Evolutionary conservation across 140 eudicot genomes (phyloP).

Genomic region (Senecio squalidus): DNA sequence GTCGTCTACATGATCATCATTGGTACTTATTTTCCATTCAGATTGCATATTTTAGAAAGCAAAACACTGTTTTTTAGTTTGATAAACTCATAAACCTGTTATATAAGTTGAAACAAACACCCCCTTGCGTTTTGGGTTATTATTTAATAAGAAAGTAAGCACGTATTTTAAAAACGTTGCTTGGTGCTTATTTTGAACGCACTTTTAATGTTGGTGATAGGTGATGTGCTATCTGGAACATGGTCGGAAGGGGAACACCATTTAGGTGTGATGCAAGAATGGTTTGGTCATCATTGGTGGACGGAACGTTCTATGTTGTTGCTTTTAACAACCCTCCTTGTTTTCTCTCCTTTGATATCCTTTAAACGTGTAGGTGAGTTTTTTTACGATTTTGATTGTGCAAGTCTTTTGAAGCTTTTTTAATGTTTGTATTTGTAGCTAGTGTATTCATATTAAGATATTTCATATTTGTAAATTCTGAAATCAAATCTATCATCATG

Average conservation of each 20-base stretch:
- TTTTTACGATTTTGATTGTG: not conserved
- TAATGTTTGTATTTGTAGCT: not conserved
- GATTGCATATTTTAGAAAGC: no score
- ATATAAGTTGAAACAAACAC: no score
- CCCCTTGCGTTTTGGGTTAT: no score
- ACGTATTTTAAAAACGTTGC: no score
- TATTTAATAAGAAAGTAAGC: no score
- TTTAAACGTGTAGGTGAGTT: slow-evolving; percentile 91
- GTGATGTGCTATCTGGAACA: slow-evolving; percentile 90
- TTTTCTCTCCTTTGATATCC: slow-evolving; percentile 72
- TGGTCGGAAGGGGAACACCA: slow-evolving; percentile 75
- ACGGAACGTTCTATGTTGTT: slow-evolving; percentile 55
- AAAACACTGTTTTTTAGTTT: no score
- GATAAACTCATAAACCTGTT: no score
- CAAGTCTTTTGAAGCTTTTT: not conserved
- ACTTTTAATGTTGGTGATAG: slow-evolving; percentile 38
- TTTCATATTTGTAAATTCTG: no score
- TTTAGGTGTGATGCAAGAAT: slow-evolving; percentile 87
- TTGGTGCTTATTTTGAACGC: no score
- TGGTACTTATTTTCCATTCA: slow-evolving; percentile 32
- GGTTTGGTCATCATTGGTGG: slow-evolving; percentile 95
- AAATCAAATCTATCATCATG: not conserved
- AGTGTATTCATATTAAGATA: no score
- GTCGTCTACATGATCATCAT: slow-evolving; percentile 89
- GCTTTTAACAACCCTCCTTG: slow-evolving; percentile 60